Evolutionary conservation across 2,329 filamentous ascomycete genomes (phyloP).

Genomic region (Cercospora canescens): DNA sequence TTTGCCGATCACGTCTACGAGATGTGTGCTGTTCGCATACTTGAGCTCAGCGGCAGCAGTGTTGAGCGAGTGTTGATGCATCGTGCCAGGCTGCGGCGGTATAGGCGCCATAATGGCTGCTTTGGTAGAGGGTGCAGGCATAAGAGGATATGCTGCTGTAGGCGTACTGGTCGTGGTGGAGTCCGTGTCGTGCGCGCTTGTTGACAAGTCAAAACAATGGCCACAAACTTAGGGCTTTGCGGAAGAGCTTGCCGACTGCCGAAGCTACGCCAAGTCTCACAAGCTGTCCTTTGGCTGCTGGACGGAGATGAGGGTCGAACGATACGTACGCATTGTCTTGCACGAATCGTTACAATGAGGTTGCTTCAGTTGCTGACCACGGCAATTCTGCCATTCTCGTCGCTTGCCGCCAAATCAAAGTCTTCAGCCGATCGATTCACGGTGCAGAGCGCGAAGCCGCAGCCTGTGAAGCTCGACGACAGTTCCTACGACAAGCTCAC

Average conservation of each 20-base stretch:
- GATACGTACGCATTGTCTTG: background rate
- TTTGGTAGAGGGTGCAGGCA: slow-evolving; percentile 14
- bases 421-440: slow-evolving; percentile 62
- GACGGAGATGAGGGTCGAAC: background rate
- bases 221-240: background rate
- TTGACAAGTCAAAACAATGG: slow-evolving; percentile 5
- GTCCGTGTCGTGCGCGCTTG: background rate
- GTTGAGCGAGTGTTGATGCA: slow-evolving; percentile 53
- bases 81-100: slow-evolving; percentile 19
- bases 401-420: slow-evolving; percentile 58
- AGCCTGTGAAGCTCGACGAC: slow-evolving; percentile 79
- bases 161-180: background rate
- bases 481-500: slow-evolving; percentile 74
- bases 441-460: slow-evolving; percentile 68
- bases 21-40: slow-evolving; percentile 65
- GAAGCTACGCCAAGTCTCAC: slow-evolving; percentile 6
- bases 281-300: slow-evolving; percentile 14
- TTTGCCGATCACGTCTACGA: slow-evolving; percentile 67
- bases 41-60: slow-evolving; percentile 64
- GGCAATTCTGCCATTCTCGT: slow-evolving; percentile 57
- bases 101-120: slow-evolving; percentile 25
- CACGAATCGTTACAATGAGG: slow-evolving; percentile 59
- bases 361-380: slow-evolving; percentile 64
- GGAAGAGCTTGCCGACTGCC: background rate
- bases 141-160: slow-evolving; percentile 11